A percentile compares a stretch with the other conserved stretches of the same genome.
Conservation (phyloP, 108 stramenopile genomes). For the Mediolabrus comicus region DNA sequence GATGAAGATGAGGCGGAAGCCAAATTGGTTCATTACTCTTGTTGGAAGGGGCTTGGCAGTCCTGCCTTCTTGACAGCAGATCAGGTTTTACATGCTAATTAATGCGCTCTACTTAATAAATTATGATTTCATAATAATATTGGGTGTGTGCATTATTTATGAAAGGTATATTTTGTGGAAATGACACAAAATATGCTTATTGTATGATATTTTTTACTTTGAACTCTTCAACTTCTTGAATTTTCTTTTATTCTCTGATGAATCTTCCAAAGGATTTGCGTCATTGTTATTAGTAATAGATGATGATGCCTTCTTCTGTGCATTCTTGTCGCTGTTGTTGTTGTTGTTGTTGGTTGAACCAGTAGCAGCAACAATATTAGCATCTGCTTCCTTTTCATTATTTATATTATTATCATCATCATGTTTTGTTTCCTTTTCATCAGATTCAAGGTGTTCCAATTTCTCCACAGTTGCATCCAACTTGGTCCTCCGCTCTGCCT, state of each 20-base stretch:
- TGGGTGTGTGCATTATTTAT: not conserved
- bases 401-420: not conserved
- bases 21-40: slow-evolving; percentile 76
- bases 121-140: not conserved
- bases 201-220: not conserved
- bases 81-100: slow-evolving; percentile 59
- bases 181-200: not conserved
- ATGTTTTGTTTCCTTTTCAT: not conserved
- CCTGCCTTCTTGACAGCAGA: slow-evolving; percentile 66
- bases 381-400: not conserved
- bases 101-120: not conserved
- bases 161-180: not conserved
- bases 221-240: not conserved
- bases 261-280: not conserved
- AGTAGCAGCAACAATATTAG: not conserved
- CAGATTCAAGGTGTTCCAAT: slow-evolving; percentile 30
- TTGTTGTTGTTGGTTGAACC: not conserved
- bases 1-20: slow-evolving; percentile 54
- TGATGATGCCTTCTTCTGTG: not conserved
- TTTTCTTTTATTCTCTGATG: not conserved
- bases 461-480: slow-evolving; percentile 40
- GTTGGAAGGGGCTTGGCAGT: slow-evolving; percentile 76
- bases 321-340: not conserved
- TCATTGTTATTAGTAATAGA: not conserved
- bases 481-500: slow-evolving; percentile 37